Conservation (phyloP, 805 yeast genomes). For the Tetrapisispora taiwanensis region DNA sequence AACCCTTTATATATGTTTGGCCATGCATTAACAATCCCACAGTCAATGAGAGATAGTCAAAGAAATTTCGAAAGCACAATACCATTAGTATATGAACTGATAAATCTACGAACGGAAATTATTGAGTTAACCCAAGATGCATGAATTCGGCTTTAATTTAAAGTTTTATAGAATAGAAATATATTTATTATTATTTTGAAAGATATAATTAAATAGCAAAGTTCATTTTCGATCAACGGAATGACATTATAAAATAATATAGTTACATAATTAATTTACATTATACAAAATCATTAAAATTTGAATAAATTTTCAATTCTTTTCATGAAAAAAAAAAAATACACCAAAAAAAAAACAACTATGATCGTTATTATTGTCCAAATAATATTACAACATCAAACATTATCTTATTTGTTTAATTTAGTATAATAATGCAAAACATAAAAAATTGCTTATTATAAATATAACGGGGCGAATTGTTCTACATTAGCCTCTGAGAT, state of each 20-base stretch:
- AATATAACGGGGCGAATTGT: background rate
- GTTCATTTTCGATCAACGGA: background rate
- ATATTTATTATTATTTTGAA: too few relatives aligned
- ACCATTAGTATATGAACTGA: slow-evolving; percentile 14
- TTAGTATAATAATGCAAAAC: too few relatives aligned
- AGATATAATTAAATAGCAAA: too few relatives aligned
- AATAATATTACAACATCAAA: background rate
- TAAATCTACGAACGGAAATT: slow-evolving; percentile 15
- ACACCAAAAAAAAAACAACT: too few relatives aligned
- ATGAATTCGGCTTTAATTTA: too few relatives aligned
- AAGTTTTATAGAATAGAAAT: too few relatives aligned
- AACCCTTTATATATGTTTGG: slow-evolving; percentile 28
- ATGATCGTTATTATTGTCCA: background rate
- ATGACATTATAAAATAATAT: too few relatives aligned
- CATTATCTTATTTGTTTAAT: background rate
- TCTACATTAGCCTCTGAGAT: background rate
- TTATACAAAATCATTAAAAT: too few relatives aligned
- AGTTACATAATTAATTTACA: too few relatives aligned
- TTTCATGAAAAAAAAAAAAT: too few relatives aligned
- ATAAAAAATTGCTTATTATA: background rate
- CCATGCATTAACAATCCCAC: slow-evolving; percentile 20
- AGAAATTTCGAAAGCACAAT: slow-evolving; percentile 18
- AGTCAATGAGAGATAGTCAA: slow-evolving; percentile 20
- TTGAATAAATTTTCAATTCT: too few relatives aligned
- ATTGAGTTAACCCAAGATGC: too few relatives aligned